Conservation (phyloP, 352 stramenopile species). For the Globisporangium emineosum region DNA sequence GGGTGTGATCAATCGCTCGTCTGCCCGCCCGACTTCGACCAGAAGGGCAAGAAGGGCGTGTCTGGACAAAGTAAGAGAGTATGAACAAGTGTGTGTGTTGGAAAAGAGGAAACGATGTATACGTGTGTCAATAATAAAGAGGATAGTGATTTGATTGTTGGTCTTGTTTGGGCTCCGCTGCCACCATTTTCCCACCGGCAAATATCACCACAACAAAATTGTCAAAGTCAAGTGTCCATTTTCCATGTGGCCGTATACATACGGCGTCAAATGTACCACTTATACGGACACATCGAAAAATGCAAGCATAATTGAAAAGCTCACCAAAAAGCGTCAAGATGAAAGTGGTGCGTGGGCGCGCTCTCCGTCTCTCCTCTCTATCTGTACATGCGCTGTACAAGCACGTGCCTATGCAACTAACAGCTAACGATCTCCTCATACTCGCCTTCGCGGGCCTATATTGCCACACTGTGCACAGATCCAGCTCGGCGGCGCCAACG, state of each 20-base stretch:
- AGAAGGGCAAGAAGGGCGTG: neutral
- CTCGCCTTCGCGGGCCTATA: too few relatives aligned
- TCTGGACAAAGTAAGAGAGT: neutral
- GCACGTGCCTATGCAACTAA: too few relatives aligned
- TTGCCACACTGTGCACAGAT: constrained; percentile 35
- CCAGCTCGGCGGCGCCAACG: constrained; percentile 62
- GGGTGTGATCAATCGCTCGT: constrained; percentile 21
- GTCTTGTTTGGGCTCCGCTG: neutral
- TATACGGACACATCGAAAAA: neutral
- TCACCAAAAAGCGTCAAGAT: neutral
- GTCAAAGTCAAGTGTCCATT: too few relatives aligned
- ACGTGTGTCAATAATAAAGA: neutral
- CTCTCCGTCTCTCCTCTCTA: neutral
- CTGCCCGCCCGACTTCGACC: neutral
- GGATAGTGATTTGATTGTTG: neutral
- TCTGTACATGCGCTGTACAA: too few relatives aligned
- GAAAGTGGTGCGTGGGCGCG: constrained; percentile 6
- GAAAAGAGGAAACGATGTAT: neutral
- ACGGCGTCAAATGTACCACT: neutral
- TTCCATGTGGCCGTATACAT: neutral
- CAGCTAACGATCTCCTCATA: neutral
- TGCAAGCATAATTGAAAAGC: neutral
- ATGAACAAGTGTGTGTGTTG: neutral
- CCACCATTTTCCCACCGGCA: too few relatives aligned
- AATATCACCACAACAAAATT: too few relatives aligned